Conservation (phyloP, 768 basidiomycete species). For the Paxillus ammoniavirescens region DNA sequence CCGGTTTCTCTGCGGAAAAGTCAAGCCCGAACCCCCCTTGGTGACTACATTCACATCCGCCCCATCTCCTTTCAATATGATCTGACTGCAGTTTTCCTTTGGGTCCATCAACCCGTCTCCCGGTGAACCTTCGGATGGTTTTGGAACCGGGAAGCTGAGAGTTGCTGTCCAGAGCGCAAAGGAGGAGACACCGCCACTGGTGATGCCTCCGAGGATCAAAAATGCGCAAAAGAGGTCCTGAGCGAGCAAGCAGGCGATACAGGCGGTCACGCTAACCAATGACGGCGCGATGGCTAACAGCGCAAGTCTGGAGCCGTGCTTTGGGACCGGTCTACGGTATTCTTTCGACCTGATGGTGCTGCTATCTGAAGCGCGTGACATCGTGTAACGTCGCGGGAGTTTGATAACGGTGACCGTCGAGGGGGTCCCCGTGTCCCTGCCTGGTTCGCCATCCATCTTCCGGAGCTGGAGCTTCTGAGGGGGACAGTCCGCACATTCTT, state of each 20-base stretch:
- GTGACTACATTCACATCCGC: conserved; percentile 27
- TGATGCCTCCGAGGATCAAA: conserved; percentile 30
- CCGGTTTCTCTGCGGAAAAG: conserved; percentile 9
- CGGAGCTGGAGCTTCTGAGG: conserved; percentile 1
- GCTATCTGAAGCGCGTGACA: background rate
- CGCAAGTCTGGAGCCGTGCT: conserved; percentile 8
- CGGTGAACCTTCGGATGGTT: conserved; percentile 21
- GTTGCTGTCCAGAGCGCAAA: conserved; percentile 25
- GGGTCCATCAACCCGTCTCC: conserved; percentile 32
- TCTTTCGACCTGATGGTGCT: background rate
- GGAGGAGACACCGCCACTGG: conserved; percentile 32
- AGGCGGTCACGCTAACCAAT: conserved; percentile 20
- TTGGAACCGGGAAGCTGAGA: conserved; percentile 20
- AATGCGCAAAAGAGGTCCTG: conserved; percentile 25
- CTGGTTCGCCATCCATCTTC: background rate
- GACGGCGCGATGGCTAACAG: conserved; percentile 22
- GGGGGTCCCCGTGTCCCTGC: conserved; percentile 15
- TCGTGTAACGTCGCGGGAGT: conserved; percentile 4
- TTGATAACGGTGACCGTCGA: conserved; percentile 15
- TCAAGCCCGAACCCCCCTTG: conserved; percentile 33
- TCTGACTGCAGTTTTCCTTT: conserved; percentile 11
- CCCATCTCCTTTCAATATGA: conserved; percentile 30
- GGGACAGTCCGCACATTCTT: background rate
- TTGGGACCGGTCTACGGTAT: conserved; percentile 8
- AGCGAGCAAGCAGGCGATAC: conserved; percentile 16